A percentile compares a stretch with the other conserved stretches of the same genome.
These are phyloP conservation scores for Abelmoschus esculentus DNA, from an alignment of 345 rosid genomes.

Conservation along the genomic window DNA sequence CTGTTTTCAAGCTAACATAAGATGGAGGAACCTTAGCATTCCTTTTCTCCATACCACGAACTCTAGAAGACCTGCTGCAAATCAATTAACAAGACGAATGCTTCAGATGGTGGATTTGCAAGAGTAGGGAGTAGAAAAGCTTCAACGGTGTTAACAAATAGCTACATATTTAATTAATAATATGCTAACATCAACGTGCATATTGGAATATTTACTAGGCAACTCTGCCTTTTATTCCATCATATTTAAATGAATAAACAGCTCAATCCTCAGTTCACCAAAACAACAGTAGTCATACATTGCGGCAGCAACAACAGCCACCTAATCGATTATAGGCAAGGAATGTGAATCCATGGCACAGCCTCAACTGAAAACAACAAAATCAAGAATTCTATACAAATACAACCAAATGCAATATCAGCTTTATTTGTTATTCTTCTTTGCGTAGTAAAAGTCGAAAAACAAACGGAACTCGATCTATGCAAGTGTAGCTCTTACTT, in stretches of 20 bases:
- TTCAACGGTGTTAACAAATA: not conserved
- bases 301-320: not conserved
- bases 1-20: conserved; percentile 31
- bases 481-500: conserved; percentile 63
- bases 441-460: not conserved
- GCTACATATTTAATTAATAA: too few relatives aligned
- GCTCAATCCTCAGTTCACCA: too few relatives aligned
- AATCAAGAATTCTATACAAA: conserved; percentile 18
- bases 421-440: conserved; percentile 17
- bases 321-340: not conserved
- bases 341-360: not conserved
- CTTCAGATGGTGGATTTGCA: too few relatives aligned
- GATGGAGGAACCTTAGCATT: conserved; percentile 39
- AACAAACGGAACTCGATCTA: conserved; percentile 18
- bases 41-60: conserved; percentile 31
- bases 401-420: not conserved
- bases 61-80: conserved; percentile 26
- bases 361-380: conserved; percentile 1
- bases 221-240: too few relatives aligned
- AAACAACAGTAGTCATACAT: not conserved
- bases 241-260: too few relatives aligned
- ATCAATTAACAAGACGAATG: too few relatives aligned
- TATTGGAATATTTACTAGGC: too few relatives aligned
- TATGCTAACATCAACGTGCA: too few relatives aligned
- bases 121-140: too few relatives aligned